Percentiles rank a stretch among this genome's conserved stretches.
phyloP scores from a whole-genome alignment of 1,284 basidiomycete genomes.

The Hymenochaete sp. region DNA sequence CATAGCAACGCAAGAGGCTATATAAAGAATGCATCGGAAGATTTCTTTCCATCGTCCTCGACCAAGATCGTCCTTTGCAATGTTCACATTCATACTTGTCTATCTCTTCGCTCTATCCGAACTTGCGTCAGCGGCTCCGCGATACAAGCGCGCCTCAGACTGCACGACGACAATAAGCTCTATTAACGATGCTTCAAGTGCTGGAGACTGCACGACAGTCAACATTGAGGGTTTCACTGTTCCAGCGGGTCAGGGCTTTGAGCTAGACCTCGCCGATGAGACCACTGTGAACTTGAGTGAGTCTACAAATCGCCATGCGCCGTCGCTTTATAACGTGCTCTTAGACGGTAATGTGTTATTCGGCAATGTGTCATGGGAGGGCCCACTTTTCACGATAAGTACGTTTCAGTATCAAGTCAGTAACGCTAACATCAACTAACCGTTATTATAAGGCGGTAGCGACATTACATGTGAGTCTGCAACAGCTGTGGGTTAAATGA shows the following conservation, averaged over 20 bases:
- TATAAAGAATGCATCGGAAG: too few relatives aligned
- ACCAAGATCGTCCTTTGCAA: too few relatives aligned
- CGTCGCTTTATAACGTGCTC: conserved; percentile 1
- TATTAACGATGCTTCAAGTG: conserved; percentile 34
- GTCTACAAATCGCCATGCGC: conserved; percentile 13
- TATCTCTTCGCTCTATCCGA: too few relatives aligned
- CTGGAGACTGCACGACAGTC: conserved; percentile 39
- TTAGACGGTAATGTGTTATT: conserved; percentile 28
- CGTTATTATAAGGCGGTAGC: conserved; percentile 20
- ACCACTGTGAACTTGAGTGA: conserved; percentile 33
- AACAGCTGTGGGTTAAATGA: neutral
- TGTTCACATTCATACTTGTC: too few relatives aligned
- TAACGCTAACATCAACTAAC: neutral
- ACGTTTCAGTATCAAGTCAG: neutral
- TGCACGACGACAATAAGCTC: conserved; percentile 38
- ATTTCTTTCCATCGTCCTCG: too few relatives aligned
- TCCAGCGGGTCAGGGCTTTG: conserved; percentile 28
- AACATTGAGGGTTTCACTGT: conserved; percentile 38
- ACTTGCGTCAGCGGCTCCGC: neutral
- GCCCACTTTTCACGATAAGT: conserved; percentile 28
- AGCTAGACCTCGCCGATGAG: conserved; percentile 22
- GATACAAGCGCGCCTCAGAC: conserved; percentile 14
- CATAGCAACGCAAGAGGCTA: too few relatives aligned
- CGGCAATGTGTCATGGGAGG: conserved; percentile 28
- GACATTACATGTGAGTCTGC: conserved; percentile 24